These are phyloP conservation scores for Cyclotella atomus DNA, from an alignment of 108 stramenopile species.

Conservation along the genomic window DNA sequence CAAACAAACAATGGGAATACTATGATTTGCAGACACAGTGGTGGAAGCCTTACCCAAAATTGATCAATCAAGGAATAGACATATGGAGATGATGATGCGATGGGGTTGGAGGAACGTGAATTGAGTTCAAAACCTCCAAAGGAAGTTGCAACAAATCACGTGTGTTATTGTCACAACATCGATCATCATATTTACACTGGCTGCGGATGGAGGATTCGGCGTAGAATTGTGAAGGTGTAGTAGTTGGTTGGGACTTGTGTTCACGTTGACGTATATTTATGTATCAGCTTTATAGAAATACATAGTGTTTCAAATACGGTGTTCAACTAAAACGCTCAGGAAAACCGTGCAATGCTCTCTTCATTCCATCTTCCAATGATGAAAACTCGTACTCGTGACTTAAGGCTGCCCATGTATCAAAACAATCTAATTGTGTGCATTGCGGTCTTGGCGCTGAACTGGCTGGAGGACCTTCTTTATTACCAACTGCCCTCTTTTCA, in stretches of 20 bases:
- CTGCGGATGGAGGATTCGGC: conserved; percentile 9
- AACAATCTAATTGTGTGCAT: conserved; percentile 42
- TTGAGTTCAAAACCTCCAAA: not conserved
- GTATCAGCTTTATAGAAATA: no score
- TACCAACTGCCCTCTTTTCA: conserved; percentile 11
- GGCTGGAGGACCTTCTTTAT: conserved; percentile 13
- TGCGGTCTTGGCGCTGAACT: conserved; percentile 36
- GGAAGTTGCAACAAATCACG: conserved; percentile 20
- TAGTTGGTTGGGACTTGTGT: no score
- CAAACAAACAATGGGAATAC: conserved; percentile 14
- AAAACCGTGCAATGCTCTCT: conserved; percentile 25
- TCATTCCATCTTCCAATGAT: conserved; percentile 36
- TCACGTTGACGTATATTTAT: no score
- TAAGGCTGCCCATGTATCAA: conserved; percentile 27
- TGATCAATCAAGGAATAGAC: conserved; percentile 1
- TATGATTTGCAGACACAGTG: conserved; percentile 3
- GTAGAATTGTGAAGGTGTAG: not conserved
- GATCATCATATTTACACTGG: conserved; percentile 20
- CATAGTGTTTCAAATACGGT: not conserved
- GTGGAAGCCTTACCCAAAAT: conserved; percentile 17
- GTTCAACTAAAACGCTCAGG: conserved; percentile 24
- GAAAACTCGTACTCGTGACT: conserved; percentile 22
- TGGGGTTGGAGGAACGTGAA: conserved; percentile 5
- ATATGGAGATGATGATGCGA: conserved; percentile 7
- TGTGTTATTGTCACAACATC: conserved; percentile 7